Evolutionary conservation across 805 yeast species (phyloP), one percentile per base, ranked within the genome.

Genomic region (Saccharomycopsis amapae): DNA sequence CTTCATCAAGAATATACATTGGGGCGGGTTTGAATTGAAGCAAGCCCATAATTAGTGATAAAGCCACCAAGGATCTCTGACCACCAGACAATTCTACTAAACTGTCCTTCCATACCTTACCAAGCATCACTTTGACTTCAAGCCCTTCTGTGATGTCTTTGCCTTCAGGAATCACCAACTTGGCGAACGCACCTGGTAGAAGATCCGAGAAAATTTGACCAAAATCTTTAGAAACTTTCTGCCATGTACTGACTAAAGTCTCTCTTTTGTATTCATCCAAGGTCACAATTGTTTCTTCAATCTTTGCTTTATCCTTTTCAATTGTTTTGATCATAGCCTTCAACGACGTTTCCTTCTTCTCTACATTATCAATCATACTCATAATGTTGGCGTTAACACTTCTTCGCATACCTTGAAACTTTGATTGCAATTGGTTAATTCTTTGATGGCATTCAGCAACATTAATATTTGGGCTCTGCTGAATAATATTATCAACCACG

Each of bases 1-100:
- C 97, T 66, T 93, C 98, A 65, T 93, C 98, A 48, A 93, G 68
- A 55, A 93, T 90, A 59, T 93, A 93, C 95, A 93, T 85, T 5
- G 98, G 98, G 1, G 99, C 98, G 4, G 99, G 99, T 62, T 88
- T 86, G 69, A 85, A 90, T 62, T 88, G 95, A 41, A 93, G 68
- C 50, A 93, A 69, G 0, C 97, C 96, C 78, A 90, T 75, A 55
- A 93, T 93, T 55, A 90, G 69, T 2, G 97, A 85, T 46, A 93
- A 67, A 0, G 98, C 98, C 53, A 90, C 85, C 53, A 94, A 74
- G 1, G 97, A 93, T 55, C 97, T 67, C 63, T 93, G 99, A 17
- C 99, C 99, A 46, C 99, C 99, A 5, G 96, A 85, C 38, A 93
- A 70, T 64, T 93, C 99, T 9, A 88, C 94, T 50, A 93, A 72